These are phyloP conservation scores for Coix lacrymajobi DNA, from an alignment of 176 grass and related monocot species.

Conservation along the genomic window DNA sequence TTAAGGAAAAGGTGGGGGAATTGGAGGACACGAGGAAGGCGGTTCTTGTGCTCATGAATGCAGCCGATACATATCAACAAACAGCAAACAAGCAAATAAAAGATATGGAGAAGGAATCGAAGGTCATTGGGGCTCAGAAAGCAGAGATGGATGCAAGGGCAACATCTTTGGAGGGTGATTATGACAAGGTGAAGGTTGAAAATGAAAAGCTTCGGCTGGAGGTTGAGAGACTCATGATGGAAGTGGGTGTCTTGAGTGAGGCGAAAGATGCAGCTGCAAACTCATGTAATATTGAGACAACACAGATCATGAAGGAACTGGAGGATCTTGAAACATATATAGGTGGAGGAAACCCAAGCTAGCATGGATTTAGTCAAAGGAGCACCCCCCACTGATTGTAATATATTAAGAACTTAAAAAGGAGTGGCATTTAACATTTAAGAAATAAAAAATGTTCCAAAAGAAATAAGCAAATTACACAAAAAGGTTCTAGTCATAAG, in stretches of 20 bases:
- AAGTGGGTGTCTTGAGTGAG: not conserved
- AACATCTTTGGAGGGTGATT: not conserved
- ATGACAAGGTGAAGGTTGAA: not conserved
- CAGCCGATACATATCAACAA: not conserved
- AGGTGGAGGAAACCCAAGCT: not conserved
- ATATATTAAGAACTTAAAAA: too few species aligned
- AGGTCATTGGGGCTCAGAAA: not conserved
- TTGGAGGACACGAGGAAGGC: not conserved
- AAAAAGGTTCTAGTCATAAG: too few species aligned
- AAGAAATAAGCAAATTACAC: too few species aligned
- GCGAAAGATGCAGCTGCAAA: not conserved
- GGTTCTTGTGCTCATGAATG: not conserved
- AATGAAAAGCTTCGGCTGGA: not conserved
- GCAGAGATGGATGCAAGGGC: not conserved
- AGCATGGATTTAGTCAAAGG: not conserved
- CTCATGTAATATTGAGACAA: not conserved
- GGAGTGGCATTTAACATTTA: too few species aligned
- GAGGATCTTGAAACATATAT: not conserved
- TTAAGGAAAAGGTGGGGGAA: not conserved
- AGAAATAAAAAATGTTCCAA: too few species aligned
- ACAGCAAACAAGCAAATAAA: not conserved
- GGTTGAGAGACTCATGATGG: not conserved
- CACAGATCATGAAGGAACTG: not conserved
- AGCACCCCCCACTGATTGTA: too few species aligned
- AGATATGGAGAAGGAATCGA: not conserved